phyloP scores from a whole-genome alignment of 805 yeast species.

The Wickerhamomyces strasburgensis region DNA sequence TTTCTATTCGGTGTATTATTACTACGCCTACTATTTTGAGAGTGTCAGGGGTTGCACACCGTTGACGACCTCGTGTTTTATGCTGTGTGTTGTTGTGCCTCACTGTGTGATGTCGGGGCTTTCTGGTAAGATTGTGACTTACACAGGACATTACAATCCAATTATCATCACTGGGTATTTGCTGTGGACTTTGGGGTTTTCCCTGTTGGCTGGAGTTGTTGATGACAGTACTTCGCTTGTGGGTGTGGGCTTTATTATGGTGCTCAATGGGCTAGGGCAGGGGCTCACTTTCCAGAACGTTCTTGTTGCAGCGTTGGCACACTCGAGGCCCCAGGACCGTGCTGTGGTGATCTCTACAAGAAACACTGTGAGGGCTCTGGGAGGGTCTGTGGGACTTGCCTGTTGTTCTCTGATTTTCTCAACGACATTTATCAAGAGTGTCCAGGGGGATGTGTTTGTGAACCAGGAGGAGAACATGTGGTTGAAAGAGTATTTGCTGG shows the following conservation, averaged over 20 bases:
- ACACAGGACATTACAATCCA: slow-evolving; percentile 1
- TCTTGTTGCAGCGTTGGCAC: slow-evolving; percentile 47
- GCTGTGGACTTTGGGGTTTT: slow-evolving; percentile 21
- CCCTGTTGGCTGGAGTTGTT: not conserved
- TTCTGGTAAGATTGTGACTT: slow-evolving; percentile 8
- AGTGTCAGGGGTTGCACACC: slow-evolving; percentile 21
- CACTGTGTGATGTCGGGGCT: slow-evolving; percentile 4
- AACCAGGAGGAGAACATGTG: not conserved
- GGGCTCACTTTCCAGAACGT: slow-evolving; percentile 23
- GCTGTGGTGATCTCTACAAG: slow-evolving; percentile 53
- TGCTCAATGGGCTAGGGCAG: slow-evolving; percentile 38
- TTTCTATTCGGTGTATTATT: slow-evolving; percentile 42
- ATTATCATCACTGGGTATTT: slow-evolving; percentile 19
- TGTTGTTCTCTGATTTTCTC: slow-evolving; percentile 18
- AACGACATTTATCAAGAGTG: not conserved
- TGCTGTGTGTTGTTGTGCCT: slow-evolving; percentile 6
- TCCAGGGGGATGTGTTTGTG: not conserved
- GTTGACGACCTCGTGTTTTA: slow-evolving; percentile 8
- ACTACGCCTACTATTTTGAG: slow-evolving; percentile 39
- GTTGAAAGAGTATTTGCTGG: not conserved
- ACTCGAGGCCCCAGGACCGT: slow-evolving; percentile 42
- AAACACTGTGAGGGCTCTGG: slow-evolving; percentile 50
- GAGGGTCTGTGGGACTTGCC: slow-evolving; percentile 55
- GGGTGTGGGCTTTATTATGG: slow-evolving; percentile 22
- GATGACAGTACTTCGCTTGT: not conserved